Evolutionary conservation across 805 yeast species (phyloP), one percentile per base, ranked within the genome.

Genomic region (Candida manassasensis): DNA sequence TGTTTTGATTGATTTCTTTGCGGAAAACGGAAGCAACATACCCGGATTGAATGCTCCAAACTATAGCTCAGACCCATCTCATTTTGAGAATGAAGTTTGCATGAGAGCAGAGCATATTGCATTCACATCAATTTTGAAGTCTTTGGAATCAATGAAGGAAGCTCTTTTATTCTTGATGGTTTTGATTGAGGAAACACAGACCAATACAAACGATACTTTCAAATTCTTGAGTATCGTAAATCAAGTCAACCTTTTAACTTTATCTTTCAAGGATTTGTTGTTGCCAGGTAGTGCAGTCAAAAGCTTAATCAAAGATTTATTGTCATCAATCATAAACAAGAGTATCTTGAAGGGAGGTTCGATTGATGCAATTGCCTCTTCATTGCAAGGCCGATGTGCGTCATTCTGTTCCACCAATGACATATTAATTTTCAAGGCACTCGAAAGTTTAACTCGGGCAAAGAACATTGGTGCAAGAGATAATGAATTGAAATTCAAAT

Each of bases 331-430:
- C 24, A 88, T 93, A 42, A 89, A 89, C 59, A 83, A 83, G 55
- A 86, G 84, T 45, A 88, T 93, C 38, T 71, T 85, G 25, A 78
- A 84, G 44, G 97, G 98, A n/a, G 90, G 86, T 3, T 84, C 95
- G 0, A 90, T 93, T 29, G 97, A 90, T 53, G 69, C 82, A 38
- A 85, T 90, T 34, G 95, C 97, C 1, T 79, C 81, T 22, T 79
- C 89, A 1, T 65, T 93, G 34, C 96, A 93, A 59, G 94, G 86
- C 36, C 80, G 90, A 40, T 93, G 98, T 67, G 95, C 95, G 1
- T 79, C 95, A 0, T 93, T 88, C 59, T 93, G 97, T 52, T 86
- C 97, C 0, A 78, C 95, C 11, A 86, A 84, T 45, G 98, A 93
- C 59, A 96, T 93, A 18, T 72, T 88, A 40, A 85, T 93, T 10